Evolutionary conservation across 495 filamentous ascomycete species (phyloP), one percentile per base, ranked within the genome.

Genomic region (Aspergillus heteromorphus): DNA sequence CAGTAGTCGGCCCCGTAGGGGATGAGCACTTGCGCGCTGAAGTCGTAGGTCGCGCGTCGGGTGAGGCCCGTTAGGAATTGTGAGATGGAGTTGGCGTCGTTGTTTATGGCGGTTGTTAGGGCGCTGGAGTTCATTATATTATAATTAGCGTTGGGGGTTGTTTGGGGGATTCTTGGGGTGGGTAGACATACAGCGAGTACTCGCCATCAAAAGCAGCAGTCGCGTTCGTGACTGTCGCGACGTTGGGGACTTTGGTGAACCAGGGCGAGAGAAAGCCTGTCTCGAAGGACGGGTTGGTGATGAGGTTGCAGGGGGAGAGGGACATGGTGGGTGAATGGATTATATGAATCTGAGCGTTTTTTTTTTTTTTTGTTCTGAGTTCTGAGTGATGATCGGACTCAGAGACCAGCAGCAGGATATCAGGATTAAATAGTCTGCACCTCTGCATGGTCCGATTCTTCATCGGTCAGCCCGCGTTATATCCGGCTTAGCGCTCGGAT

Each of bases 261-360:
- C 63, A 68, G 0, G 65, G 65, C 14, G 40, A 48, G 6, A 68
- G 49, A 13, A 31, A 17, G 11, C 65, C 63, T 4, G 65, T 59
- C 34, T 66, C 65, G 43, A 68, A 66, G 25, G 59, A 58, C 6
- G 63, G 63, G 49, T 66, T 66, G 20, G 55, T 18, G 21, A 68
- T 48, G 40, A 57, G 53, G 42, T 68, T 66, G 58, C 61, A 62
- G 4, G 51, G 19, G 40, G 60, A 62, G 25, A 62, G 52, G 14
- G 60, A 48, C 61, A 64, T 65, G 29, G 25, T 41, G 21, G 31
- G n/a, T n/a, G n/a, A n/a, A n/a, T n/a, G n/a, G n/a, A n/a, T n/a
- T n/a, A n/a, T n/a, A n/a, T n/a, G n/a, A n/a, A n/a, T n/a, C n/a
- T n/a, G n/a, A n/a, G n/a, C n/a, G n/a, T n/a, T n/a, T n/a, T n/a